A percentile compares a stretch with the other conserved stretches of the same genome.
Conservation (phyloP, 768 basidiomycete species). For the Ramaria sp. region DNA sequence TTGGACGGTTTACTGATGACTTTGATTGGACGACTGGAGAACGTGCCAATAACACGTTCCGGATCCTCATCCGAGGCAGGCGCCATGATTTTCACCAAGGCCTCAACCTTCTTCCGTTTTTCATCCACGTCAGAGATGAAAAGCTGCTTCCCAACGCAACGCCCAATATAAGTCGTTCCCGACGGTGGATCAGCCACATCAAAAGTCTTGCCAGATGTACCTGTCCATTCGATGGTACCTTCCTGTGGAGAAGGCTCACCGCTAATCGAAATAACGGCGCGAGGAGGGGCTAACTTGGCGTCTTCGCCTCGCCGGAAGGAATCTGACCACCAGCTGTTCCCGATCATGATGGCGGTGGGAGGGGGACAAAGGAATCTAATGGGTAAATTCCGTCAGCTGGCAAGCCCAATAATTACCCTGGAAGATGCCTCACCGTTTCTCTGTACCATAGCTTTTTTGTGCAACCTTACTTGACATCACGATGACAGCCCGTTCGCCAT, state of each 20-base stretch:
- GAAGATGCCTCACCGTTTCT: slow-evolving; percentile 58
- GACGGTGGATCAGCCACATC: slow-evolving; percentile 70
- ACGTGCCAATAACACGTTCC: slow-evolving; percentile 77
- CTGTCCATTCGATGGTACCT: slow-evolving; percentile 80
- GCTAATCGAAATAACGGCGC: slow-evolving; percentile 84
- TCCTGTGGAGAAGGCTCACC: slow-evolving; percentile 82
- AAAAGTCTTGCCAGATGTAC: slow-evolving; percentile 73
- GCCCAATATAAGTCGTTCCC: slow-evolving; percentile 83
- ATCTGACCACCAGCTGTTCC: slow-evolving; percentile 91
- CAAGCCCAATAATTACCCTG: slow-evolving; percentile 5
- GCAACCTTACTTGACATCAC: slow-evolving; percentile 98
- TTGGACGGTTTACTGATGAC: slow-evolving; percentile 98
- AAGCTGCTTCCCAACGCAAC: slow-evolving; percentile 88
- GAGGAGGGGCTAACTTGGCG: slow-evolving; percentile 63
- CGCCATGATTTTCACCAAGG: slow-evolving; percentile 80
- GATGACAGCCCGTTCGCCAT: slow-evolving; percentile 88
- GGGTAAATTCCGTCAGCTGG: slow-evolving; percentile 7
- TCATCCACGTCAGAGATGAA: slow-evolving; percentile 94
- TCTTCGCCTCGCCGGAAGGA: slow-evolving; percentile 65
- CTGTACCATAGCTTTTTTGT: slow-evolving; percentile 94
- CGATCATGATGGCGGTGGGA: slow-evolving; percentile 89
- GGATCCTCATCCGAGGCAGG: slow-evolving; percentile 70
- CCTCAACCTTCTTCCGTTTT: slow-evolving; percentile 92
- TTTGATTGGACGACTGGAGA: slow-evolving; percentile 92
- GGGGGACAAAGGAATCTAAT: slow-evolving; percentile 82